phyloP scores from a whole-genome alignment of 2,329 filamentous ascomycete genomes.

The Drechslerella stenobrocha region DNA sequence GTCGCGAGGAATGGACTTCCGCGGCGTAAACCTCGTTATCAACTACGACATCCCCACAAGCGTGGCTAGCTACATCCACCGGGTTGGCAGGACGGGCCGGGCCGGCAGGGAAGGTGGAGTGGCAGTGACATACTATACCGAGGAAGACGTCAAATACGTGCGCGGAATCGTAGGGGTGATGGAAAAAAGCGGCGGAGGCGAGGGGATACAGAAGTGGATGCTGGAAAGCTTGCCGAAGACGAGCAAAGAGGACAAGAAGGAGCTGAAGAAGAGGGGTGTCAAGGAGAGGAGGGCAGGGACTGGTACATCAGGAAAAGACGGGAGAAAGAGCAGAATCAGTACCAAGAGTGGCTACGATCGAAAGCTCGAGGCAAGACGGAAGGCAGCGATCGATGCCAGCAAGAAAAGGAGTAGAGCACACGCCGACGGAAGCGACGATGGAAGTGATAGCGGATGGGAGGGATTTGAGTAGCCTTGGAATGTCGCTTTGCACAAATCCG shows the following conservation, averaged over 20 bases:
- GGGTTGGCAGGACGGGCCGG: constrained; percentile 85
- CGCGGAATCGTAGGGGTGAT: constrained; percentile 95
- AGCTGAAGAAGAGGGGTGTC: constrained; percentile 66
- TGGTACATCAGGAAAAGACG: constrained; percentile 52
- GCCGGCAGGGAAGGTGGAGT: constrained; percentile 85
- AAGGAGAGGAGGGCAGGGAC: constrained; percentile 44
- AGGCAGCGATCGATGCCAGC: constrained; percentile 66
- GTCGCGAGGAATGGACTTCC: constrained; percentile 89
- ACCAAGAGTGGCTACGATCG: constrained; percentile 78
- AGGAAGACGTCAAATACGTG: constrained; percentile 87
- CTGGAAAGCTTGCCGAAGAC: constrained; percentile 82
- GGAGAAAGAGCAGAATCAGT: constrained; percentile 70
- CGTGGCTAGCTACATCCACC: constrained; percentile 86
- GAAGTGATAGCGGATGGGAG: constrained; percentile 35
- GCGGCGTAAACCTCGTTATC: constrained; percentile 90
- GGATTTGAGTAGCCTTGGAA: constrained; percentile 22
- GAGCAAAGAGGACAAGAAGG: constrained; percentile 79
- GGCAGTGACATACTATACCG: constrained; percentile 91
- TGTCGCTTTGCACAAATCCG: too few species aligned
- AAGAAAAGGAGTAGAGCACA: constrained; percentile 59
- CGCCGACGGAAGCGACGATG: constrained; percentile 4
- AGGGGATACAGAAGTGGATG: constrained; percentile 77
- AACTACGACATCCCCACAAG: constrained; percentile 98
- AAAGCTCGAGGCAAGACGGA: constrained; percentile 68
- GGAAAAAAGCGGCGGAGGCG: constrained; percentile 65